A percentile compares a stretch with the other conserved stretches of the same genome.
phyloP scores from a whole-genome alignment of 768 basidiomycete species.

The Agaricus subrufescens region DNA sequence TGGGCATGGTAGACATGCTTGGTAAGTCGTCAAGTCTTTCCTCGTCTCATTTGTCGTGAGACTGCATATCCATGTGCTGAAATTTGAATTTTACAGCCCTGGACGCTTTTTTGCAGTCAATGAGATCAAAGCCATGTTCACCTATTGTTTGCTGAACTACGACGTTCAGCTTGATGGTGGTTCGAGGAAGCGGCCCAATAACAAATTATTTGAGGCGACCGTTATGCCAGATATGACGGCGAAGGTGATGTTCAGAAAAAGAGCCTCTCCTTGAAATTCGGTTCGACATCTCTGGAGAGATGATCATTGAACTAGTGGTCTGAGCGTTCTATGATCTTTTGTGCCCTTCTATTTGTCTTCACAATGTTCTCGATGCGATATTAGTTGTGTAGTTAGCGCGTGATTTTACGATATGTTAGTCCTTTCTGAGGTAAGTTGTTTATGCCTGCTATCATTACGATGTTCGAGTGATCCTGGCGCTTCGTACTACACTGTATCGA shows the following conservation, averaged over 20 bases:
- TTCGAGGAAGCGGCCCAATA: not conserved
- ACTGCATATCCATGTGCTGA: no score
- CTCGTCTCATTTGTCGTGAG: no score
- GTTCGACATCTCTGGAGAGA: no score
- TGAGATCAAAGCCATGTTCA: slow-evolving; percentile 37
- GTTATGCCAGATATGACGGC: slow-evolving; percentile 6
- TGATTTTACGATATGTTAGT: no score
- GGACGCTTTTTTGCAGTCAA: slow-evolving; percentile 43
- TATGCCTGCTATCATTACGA: no score
- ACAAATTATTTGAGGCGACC: not conserved
- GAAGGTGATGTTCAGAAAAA: slow-evolving; percentile 12
- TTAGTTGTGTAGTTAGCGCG: no score
- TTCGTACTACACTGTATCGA: no score
- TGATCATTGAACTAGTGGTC: no score
- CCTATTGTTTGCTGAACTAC: slow-evolving; percentile 33
- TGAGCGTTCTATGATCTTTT: no score
- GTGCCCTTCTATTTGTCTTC: no score
- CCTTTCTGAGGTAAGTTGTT: no score
- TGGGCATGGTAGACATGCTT: slow-evolving; percentile 34
- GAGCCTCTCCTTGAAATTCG: not conserved
- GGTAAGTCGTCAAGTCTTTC: slow-evolving; percentile 10
- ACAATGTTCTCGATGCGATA: not conserved
- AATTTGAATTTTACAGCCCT: slow-evolving; percentile 19
- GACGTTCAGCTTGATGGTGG: slow-evolving; percentile 25
- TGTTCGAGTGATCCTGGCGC: no score